These are phyloP conservation scores for Termitomyces sp. DNA, from an alignment of 768 basidiomycete species.

Conservation along the genomic window DNA sequence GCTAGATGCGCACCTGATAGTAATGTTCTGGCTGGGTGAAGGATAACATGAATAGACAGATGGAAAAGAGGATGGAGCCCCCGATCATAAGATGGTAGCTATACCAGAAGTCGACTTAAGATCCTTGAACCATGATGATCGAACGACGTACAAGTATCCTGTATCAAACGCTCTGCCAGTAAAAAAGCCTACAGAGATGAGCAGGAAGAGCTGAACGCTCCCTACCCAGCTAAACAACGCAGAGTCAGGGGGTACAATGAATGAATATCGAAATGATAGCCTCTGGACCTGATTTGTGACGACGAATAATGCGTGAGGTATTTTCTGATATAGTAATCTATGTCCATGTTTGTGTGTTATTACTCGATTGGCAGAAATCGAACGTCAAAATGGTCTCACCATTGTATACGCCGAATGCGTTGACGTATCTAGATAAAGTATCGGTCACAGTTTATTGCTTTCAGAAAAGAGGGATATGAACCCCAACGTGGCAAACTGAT, in stretches of 20 bases:
- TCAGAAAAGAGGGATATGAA: not conserved
- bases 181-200: constrained; percentile 19
- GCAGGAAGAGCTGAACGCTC: constrained; percentile 20
- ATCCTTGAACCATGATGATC: not conserved
- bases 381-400: not conserved
- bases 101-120: not conserved
- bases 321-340: constrained; percentile 22
- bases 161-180: constrained; percentile 21
- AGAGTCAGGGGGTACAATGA: not conserved
- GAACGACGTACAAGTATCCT: constrained; percentile 19
- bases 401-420: constrained; percentile 20
- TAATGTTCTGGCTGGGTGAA: constrained; percentile 20
- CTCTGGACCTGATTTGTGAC: constrained; percentile 19
- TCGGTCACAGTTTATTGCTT: not conserved
- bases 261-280: not conserved
- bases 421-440: constrained; percentile 13
- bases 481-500: constrained; percentile 22
- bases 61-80: constrained; percentile 20
- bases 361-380: not conserved
- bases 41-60: constrained; percentile 28
- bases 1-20: constrained; percentile 18
- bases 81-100: constrained; percentile 25
- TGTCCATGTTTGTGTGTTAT: not conserved
- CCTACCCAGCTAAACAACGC: constrained; percentile 21
- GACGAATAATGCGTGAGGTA: constrained; percentile 18